Conservation (phyloP, 164 flowering plant species). For the Litsea cubeba region DNA sequence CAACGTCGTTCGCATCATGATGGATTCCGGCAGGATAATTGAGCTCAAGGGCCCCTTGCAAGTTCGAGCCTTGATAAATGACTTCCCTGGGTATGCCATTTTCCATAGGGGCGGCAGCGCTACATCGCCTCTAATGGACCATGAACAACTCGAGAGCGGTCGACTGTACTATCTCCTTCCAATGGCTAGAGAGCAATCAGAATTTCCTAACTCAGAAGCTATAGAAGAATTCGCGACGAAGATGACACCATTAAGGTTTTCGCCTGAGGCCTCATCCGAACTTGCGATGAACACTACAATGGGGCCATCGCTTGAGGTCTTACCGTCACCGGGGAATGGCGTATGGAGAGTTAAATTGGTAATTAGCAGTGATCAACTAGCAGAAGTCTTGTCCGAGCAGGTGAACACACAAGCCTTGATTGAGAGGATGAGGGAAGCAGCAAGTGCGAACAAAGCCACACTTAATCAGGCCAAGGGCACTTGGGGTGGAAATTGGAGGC, state of each 20-base stretch:
- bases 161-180: constrained; percentile 53
- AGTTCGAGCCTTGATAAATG: constrained; percentile 25
- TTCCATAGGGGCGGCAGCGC: constrained; percentile 30
- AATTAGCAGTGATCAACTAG: constrained; percentile 48
- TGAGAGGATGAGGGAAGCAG: constrained; percentile 58
- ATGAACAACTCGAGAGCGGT: constrained; percentile 35
- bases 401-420: constrained; percentile 61
- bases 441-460: constrained; percentile 13
- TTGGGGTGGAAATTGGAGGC: constrained; percentile 2
- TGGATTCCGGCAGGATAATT: constrained; percentile 40
- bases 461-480: constrained; percentile 11
- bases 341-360: constrained; percentile 70
- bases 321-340: constrained; percentile 44
- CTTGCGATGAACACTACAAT: constrained; percentile 13
- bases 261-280: constrained; percentile 14
- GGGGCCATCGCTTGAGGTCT: constrained; percentile 36
- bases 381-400: constrained; percentile 55
- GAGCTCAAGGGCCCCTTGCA: constrained; percentile 35
- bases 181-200: not conserved
- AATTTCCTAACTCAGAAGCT: not conserved
- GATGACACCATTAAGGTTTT: constrained; percentile 18
- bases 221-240: not conserved
- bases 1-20: constrained; percentile 28
- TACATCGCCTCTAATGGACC: constrained; percentile 25
- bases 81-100: constrained; percentile 49